Evolutionary conservation across 202 grass and related monocot genomes (phyloP), one percentile per base, ranked within the genome.

Genomic region (Zoysia matrella): DNA sequence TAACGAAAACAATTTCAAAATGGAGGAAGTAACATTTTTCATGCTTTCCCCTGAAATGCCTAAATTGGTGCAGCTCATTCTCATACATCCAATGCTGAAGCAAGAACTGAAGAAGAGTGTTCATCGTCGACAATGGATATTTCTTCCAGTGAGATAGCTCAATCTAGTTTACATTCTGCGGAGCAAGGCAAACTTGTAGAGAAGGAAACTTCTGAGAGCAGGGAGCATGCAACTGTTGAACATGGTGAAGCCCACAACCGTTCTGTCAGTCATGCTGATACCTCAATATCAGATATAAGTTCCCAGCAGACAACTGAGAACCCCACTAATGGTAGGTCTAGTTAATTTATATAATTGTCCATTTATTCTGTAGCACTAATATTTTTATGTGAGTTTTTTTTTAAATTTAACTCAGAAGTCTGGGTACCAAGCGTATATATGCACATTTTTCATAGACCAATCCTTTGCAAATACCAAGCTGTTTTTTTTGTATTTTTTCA

Each of bases 181-280:
- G 85, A 91, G 52, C 79, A 91, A 75, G 78, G 67, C 3, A 58
- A 90, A 74, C 80, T 65, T 0, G 77, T 51, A 67, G 85, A 84
- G 42, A 92, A 75, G 16, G 73, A 71, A 72, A 47, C 71, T 64
- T 77, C 79, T 8, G 77, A 82, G 57, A 90, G 88, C 57, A 85
- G 45, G 53, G 85, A 87, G 39, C 54, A 30, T 16, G 89, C 52
- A 47, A 86, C 80, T 71, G 79, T 84, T 60, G 71, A 78, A 51
- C 16, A 78, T 51, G 77, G 82, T 4, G 49, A 87, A 71, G 70
- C 41, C 9, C 71, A 71, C 50, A 61, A 63, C 52, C 71, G 75
- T 77, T 84, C 83, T 44, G 50, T 39, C 10, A 16, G 63, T 71
- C 87, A 79, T 57, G 49, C 65, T 60, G 51, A 60, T 46, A 47